Evolutionary conservation across 305 asterid species (phyloP).

Genomic region (Fraxinus floribunda): DNA sequence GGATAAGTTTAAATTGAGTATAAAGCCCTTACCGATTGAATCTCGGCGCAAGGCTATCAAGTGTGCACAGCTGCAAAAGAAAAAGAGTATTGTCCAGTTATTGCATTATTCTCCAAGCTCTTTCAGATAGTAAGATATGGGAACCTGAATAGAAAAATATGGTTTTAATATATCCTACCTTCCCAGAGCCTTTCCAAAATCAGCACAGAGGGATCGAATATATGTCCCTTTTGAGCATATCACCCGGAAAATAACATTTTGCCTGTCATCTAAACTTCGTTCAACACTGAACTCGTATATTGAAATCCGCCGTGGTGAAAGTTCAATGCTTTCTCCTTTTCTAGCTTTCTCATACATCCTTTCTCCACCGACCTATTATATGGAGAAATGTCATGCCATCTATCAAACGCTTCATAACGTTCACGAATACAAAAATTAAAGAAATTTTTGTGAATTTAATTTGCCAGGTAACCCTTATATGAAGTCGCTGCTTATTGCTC

Average conservation of each 20-base stretch:
- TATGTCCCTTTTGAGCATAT: conserved; percentile 94
- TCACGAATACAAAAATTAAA: neutral
- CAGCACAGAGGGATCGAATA: conserved; percentile 90
- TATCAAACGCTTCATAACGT: neutral
- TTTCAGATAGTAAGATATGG: neutral
- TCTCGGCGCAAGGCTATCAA: conserved; percentile 86
- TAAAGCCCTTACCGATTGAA: conserved; percentile 63
- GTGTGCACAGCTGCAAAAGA: conserved; percentile 80
- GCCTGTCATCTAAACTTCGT: conserved; percentile 91
- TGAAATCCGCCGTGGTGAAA: conserved; percentile 81
- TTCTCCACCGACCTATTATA: conserved; percentile 84
- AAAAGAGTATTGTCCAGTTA: neutral
- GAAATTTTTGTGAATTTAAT: neutral
- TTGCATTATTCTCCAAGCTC: neutral
- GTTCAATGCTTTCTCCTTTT: conserved; percentile 91
- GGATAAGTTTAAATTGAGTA: neutral
- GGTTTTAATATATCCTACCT: conserved; percentile 43
- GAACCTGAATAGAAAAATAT: neutral
- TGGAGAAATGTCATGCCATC: conserved; percentile 7
- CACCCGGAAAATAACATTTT: conserved; percentile 84
- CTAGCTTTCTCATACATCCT: conserved; percentile 96
- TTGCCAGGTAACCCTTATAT: neutral
- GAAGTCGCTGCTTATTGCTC: neutral
- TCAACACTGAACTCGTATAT: conserved; percentile 73
- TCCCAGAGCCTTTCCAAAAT: conserved; percentile 82